Evolutionary conservation across 257 asterid species (phyloP), one percentile per base, ranked within the genome.

Genomic region (Fraxinus cuspidata): DNA sequence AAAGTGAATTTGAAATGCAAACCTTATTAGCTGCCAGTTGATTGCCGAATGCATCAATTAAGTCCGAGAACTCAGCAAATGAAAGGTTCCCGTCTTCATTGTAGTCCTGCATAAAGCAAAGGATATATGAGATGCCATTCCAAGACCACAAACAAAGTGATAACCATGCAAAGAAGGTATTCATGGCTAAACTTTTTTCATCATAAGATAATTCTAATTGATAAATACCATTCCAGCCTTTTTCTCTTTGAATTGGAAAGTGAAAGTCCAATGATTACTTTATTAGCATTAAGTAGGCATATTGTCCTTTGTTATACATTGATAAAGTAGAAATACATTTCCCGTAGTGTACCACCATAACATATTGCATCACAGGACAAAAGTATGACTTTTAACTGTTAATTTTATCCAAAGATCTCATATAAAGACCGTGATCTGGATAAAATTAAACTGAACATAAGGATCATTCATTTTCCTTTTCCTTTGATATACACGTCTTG

Each of bases 31-130:
- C 93, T 66, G 99, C 99, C 79, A 88, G 82, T 83, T 89, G 91
- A 88, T 96, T 96, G 71, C 99, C 99, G 85, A 96, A 93, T 73
- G 99, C 98, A 84, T 90, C 89, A 78, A 93, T 88, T 83, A 96
- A 74, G 82, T 87, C 86, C 15, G 97, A 90, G 87, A 96, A 96
- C 83, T 96, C 99, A 3, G 82, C 63, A 58, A 82, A 87, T 3
- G 99, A 92, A 77, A 96, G 96, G 72, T 74, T 81, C 76, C 98
- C 99, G 72, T 89, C 97, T 79, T 92, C 94, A 76, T 96, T 77
- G 75, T 86, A 90, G 84, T 96, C 99, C 99, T 96, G 98, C 25
- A 84, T 8, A 78, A 71, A 40, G 58, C 35, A 81, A 79, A 56
- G 51, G 56, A 6, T 71, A 9, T 63, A 25, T 25, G 37, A 77